Conservation (phyloP, 164 flowering plant genomes). For the Euptelea pleiosperma region DNA sequence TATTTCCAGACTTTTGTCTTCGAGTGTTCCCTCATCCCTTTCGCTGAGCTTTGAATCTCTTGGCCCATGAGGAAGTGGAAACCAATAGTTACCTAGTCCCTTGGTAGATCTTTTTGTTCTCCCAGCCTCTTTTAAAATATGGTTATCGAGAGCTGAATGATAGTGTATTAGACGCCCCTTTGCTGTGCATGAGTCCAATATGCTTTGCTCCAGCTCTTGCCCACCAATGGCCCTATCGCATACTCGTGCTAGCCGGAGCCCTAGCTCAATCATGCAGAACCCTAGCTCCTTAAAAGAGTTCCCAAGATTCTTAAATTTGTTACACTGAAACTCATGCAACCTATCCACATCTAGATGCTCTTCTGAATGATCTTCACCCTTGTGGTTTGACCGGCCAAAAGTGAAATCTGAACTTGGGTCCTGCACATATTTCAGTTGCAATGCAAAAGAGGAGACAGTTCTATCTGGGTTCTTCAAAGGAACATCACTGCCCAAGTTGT, state of each 20-base stretch:
- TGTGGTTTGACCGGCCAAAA: constrained; percentile 3
- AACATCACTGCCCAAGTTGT: constrained; percentile 83
- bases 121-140: constrained; percentile 30
- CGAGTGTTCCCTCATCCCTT: background rate
- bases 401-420: constrained; percentile 18
- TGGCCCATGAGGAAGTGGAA: constrained; percentile 1
- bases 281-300: constrained; percentile 57
- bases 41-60: constrained; percentile 2
- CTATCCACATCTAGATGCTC: constrained; percentile 5
- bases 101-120: constrained; percentile 26
- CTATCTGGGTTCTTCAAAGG: constrained; percentile 71
- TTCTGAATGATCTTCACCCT: background rate
- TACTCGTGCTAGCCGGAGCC: constrained; percentile 62
- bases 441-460: constrained; percentile 74
- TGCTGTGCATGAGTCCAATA: constrained; percentile 65
- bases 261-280: constrained; percentile 70
- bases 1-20: constrained; percentile 11
- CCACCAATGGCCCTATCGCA: constrained; percentile 77
- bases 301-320: constrained; percentile 49
- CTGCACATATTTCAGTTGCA: constrained; percentile 61
- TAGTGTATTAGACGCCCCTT: constrained; percentile 94
- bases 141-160: constrained; percentile 57
- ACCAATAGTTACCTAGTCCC: background rate
- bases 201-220: constrained; percentile 62
- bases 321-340: constrained; percentile 17